Evolutionary conservation across 2,329 filamentous ascomycete species (phyloP).

Genomic region (Arachnomyces sp.): DNA sequence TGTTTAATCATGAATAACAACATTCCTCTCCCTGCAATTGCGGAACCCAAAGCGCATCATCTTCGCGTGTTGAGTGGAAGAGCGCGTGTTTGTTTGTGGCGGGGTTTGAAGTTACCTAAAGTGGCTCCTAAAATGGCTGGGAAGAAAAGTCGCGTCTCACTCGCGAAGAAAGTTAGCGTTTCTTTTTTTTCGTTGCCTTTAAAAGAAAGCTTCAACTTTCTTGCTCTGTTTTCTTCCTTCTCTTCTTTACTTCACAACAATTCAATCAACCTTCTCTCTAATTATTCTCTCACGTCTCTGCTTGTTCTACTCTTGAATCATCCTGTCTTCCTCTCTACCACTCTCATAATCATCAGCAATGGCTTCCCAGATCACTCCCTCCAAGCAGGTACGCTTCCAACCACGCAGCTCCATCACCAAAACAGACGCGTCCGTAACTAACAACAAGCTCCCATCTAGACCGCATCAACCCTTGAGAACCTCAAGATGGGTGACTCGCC

Average conservation of each 20-base stretch:
- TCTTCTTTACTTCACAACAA: not conserved
- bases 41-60: too few species aligned
- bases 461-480: constrained; percentile 74
- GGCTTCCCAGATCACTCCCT: constrained; percentile 67
- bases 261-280: constrained; percentile 10
- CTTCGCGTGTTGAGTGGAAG: too few species aligned
- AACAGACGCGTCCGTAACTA: constrained; percentile 29
- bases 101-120: too few species aligned
- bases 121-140: too few species aligned
- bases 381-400: constrained; percentile 60
- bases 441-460: constrained; percentile 47
- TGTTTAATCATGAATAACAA: too few species aligned
- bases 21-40: too few species aligned
- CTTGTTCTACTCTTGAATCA: constrained; percentile 11
- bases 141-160: too few species aligned
- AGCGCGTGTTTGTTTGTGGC: too few species aligned
- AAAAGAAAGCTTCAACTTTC: too few species aligned
- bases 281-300: constrained; percentile 8
- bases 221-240: too few species aligned
- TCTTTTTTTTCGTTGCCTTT: too few species aligned
- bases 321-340: not conserved
- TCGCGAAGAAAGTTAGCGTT: too few species aligned
- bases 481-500: constrained; percentile 86
- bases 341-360: constrained; percentile 43
- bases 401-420: constrained; percentile 43